A percentile compares a stretch with the other conserved stretches of the same genome.
Evolutionary conservation across 2,329 filamentous ascomycete genomes (phyloP).

Genomic region (Pseudopyricularia cyperi): DNA sequence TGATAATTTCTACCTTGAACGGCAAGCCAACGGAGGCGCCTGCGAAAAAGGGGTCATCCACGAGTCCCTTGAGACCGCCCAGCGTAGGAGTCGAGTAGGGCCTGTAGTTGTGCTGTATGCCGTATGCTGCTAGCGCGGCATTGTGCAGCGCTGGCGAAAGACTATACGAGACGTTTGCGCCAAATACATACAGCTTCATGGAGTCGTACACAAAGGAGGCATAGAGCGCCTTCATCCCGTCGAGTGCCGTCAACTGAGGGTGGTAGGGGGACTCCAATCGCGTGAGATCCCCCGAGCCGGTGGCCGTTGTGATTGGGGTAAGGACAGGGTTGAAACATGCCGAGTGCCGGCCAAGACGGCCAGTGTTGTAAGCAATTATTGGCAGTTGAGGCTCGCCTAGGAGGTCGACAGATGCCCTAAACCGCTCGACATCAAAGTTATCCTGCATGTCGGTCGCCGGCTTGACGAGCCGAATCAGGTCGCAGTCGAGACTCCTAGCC

Average conservation of each 20-base stretch:
- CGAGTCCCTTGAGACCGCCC: constrained; percentile 48
- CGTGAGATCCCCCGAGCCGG: background rate
- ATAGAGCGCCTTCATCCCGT: constrained; percentile 53
- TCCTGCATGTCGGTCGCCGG: constrained; percentile 44
- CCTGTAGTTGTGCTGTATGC: constrained; percentile 56
- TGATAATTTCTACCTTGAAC: constrained; percentile 63
- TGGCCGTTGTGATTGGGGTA: constrained; percentile 33
- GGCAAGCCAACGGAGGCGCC: constrained; percentile 61
- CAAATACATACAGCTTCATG: constrained; percentile 44
- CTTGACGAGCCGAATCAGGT: constrained; percentile 48
- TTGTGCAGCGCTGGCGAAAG: constrained; percentile 70
- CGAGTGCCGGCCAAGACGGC: constrained; percentile 47
- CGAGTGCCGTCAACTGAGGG: constrained; percentile 40
- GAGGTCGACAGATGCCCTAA: constrained; percentile 27
- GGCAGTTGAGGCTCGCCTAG: constrained; percentile 32
- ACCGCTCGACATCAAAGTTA: constrained; percentile 45
- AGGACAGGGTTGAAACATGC: constrained; percentile 53
- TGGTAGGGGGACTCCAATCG: background rate
- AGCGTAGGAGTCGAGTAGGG: constrained; percentile 50
- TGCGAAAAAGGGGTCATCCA: constrained; percentile 54
- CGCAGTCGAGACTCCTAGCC: constrained; percentile 43
- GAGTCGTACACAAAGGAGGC: constrained; percentile 53
- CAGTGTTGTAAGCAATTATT: constrained; percentile 53
- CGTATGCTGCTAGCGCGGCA: constrained; percentile 51
- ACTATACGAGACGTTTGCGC: constrained; percentile 59